A percentile compares a stretch with the other conserved stretches of the same genome.
phyloP scores from a whole-genome alignment of 306 rosid species.

The Cucurbita moschata region DNA sequence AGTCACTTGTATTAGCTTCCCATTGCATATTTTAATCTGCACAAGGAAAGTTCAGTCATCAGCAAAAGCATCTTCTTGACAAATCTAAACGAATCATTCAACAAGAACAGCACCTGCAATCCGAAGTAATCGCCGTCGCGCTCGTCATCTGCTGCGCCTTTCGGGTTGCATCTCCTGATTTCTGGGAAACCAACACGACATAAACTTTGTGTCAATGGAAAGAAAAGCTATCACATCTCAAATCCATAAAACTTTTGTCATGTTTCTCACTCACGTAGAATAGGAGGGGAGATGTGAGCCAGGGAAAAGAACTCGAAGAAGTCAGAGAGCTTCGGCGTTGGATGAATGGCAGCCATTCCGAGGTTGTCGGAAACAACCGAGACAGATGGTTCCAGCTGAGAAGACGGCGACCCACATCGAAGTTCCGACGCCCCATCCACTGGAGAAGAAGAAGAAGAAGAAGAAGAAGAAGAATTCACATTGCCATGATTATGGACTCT shows the following conservation, averaged over 20 bases:
- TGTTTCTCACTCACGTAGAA: slow-evolving; percentile 38
- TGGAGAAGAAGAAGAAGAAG: slow-evolving; percentile 1
- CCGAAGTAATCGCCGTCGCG: slow-evolving; percentile 51
- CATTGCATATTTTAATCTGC: slow-evolving; percentile 87
- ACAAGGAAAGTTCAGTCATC: background rate
- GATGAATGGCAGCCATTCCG: slow-evolving; percentile 84
- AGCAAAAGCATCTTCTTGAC: background rate
- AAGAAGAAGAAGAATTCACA: background rate
- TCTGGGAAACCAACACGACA: slow-evolving; percentile 17
- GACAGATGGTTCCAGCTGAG: slow-evolving; percentile 18
- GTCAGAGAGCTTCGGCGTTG: slow-evolving; percentile 79
- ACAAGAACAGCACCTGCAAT: slow-evolving; percentile 43
- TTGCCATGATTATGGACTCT: slow-evolving; percentile 13
- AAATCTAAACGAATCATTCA: background rate
- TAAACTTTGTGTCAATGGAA: background rate
- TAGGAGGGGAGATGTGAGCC: slow-evolving; percentile 58
- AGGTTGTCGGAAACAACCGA: slow-evolving; percentile 54
- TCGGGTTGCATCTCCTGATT: slow-evolving; percentile 44
- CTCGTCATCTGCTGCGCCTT: slow-evolving; percentile 24
- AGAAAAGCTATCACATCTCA: background rate
- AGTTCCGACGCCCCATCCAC: slow-evolving; percentile 17
- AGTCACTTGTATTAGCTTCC: slow-evolving; percentile 65
- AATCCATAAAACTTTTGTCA: too few relatives aligned
- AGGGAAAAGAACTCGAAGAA: slow-evolving; percentile 86
- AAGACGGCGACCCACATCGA: slow-evolving; percentile 11